These are phyloP conservation scores for Colletotrichum gloeosporioides DNA, from an alignment of 2,329 filamentous ascomycete genomes.

Conservation along the genomic window DNA sequence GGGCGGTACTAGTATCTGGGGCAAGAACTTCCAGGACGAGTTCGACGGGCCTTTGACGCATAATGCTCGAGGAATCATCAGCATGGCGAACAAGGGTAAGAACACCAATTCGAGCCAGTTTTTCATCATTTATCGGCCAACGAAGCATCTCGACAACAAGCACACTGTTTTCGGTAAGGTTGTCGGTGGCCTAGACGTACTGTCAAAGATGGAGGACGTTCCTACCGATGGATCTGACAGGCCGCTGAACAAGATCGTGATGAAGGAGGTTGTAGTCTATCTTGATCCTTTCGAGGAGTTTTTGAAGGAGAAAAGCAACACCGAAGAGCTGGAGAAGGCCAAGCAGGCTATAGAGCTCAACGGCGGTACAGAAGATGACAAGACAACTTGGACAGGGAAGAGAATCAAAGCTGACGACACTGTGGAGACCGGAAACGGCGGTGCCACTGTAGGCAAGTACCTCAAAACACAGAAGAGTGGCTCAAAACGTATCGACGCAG, in stretches of 20 bases:
- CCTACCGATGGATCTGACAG: constrained; percentile 77
- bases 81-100: constrained; percentile 99
- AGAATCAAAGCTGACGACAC: constrained; percentile 74
- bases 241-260: constrained; percentile 78
- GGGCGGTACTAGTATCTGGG: constrained; percentile 92
- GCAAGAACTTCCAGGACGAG: constrained; percentile 92
- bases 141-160: constrained; percentile 88
- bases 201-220: constrained; percentile 78
- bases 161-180: constrained; percentile 96
- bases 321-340: constrained; percentile 61
- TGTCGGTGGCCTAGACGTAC: constrained; percentile 74
- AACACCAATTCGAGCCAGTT: constrained; percentile 96
- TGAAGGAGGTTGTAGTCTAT: constrained; percentile 84
- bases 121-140: constrained; percentile 88
- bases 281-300: constrained; percentile 97
- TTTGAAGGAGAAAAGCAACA: constrained; percentile 72
- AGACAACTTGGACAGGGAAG: constrained; percentile 96
- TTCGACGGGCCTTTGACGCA: constrained; percentile 91
- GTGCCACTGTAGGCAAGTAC: constrained; percentile 77
- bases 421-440: constrained; percentile 48
- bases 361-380: constrained; percentile 85
- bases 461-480: constrained; percentile 46
- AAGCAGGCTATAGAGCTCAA: constrained; percentile 66
- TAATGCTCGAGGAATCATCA: constrained; percentile 77
- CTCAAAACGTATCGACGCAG: constrained; percentile 42